Conservation (phyloP, 108 stramenopile species). For the Asterionellopsis glacialis region DNA sequence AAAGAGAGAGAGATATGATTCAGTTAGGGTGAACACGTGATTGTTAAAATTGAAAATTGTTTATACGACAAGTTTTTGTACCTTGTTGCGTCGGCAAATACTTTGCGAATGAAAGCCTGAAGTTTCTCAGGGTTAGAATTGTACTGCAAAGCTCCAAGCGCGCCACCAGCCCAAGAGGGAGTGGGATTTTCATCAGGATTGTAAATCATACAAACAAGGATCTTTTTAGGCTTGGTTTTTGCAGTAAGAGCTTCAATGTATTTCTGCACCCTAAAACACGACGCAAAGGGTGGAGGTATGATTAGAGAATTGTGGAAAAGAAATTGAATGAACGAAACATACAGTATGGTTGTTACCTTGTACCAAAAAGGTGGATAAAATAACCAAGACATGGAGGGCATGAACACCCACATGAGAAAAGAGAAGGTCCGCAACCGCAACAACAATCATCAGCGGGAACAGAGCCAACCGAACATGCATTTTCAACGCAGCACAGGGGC, state of each 20-base stretch:
- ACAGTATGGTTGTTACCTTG: constrained; percentile 23
- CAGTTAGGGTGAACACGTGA: background rate
- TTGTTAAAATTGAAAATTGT: background rate
- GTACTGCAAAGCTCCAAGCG: constrained; percentile 72
- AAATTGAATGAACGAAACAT: background rate
- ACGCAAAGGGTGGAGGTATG: too few species aligned
- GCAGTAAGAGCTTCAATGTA: constrained; percentile 66
- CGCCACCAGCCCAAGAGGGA: constrained; percentile 79
- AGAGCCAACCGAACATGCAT: constrained; percentile 30
- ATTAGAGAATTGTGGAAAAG: too few species aligned
- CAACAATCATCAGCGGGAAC: constrained; percentile 56
- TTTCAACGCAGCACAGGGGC: constrained; percentile 44
- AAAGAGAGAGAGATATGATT: constrained; percentile 4
- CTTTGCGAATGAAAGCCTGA: constrained; percentile 64
- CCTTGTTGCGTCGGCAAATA: constrained; percentile 69
- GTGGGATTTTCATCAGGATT: constrained; percentile 69
- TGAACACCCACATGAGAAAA: constrained; percentile 36
- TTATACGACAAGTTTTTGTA: constrained; percentile 2
- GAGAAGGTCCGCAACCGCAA: constrained; percentile 72
- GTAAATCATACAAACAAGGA: constrained; percentile 87
- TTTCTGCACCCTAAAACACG: constrained; percentile 24
- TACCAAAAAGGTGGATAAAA: constrained; percentile 77
- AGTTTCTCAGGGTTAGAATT: constrained; percentile 60
- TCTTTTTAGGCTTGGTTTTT: constrained; percentile 72
- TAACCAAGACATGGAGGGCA: constrained; percentile 81